These are phyloP conservation scores for Galerina marginata DNA, from an alignment of 768 basidiomycete genomes.

Conservation along the genomic window DNA sequence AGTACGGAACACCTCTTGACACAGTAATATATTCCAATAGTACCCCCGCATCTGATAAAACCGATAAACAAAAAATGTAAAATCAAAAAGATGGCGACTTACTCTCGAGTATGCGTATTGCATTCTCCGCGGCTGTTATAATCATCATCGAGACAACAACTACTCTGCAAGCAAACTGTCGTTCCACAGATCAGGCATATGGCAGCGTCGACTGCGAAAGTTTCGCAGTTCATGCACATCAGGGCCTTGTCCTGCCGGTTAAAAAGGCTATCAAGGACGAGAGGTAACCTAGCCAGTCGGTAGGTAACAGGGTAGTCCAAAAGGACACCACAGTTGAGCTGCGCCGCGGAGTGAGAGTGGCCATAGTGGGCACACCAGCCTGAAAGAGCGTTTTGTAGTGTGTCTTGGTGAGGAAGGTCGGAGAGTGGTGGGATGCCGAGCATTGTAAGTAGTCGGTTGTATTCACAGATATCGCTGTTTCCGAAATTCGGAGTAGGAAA, in stretches of 20 bases:
- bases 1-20: slow-evolving; percentile 91
- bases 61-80: not conserved
- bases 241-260: slow-evolving; percentile 74
- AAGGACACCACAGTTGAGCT: slow-evolving; percentile 77
- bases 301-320: slow-evolving; percentile 87
- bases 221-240: slow-evolving; percentile 78
- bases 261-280: slow-evolving; percentile 84
- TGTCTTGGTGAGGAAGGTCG: slow-evolving; percentile 82
- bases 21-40: slow-evolving; percentile 87
- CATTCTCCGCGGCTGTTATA: slow-evolving; percentile 84
- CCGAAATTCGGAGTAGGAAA: slow-evolving; percentile 57
- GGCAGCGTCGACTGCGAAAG: slow-evolving; percentile 83
- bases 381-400: slow-evolving; percentile 85
- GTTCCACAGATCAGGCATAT: slow-evolving; percentile 92
- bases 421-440: slow-evolving; percentile 83
- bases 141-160: slow-evolving; percentile 82
- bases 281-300: slow-evolving; percentile 80
- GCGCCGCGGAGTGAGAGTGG: slow-evolving; percentile 77
- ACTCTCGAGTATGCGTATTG: slow-evolving; percentile 95
- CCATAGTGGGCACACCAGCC: slow-evolving; percentile 93
- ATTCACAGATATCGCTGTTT: slow-evolving; percentile 64
- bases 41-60: slow-evolving; percentile 79
- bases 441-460: slow-evolving; percentile 73
- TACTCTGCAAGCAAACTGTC: slow-evolving; percentile 87
- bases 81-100: slow-evolving; percentile 40